phyloP scores from a whole-genome alignment of 106 monocot species.

The Acorus calamus region DNA sequence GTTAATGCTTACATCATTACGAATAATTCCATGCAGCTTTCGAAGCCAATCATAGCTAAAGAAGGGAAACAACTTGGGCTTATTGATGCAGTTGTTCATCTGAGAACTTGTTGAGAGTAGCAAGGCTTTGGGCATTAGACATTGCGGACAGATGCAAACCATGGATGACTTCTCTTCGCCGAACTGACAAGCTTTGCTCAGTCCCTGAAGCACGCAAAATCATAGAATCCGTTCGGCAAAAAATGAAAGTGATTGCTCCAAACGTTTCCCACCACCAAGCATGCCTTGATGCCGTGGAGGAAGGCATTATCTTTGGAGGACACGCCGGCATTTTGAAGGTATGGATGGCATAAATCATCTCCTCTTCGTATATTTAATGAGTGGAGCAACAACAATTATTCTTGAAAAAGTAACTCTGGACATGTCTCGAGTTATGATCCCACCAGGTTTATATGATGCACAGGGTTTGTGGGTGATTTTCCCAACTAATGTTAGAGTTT shows the following conservation, averaged over 20 bases:
- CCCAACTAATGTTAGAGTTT: no score
- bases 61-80: conserved; percentile 78
- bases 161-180: conserved; percentile 78
- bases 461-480: no score
- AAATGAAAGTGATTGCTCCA: conserved; percentile 56
- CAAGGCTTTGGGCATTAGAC: conserved; percentile 83
- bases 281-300: conserved; percentile 83
- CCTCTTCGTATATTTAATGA: no score
- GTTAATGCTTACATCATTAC: background rate
- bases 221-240: conserved; percentile 57
- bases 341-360: conserved; percentile 2
- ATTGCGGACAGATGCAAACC: conserved; percentile 72
- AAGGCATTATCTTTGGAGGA: conserved; percentile 79
- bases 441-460: no score
- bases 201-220: conserved; percentile 69
- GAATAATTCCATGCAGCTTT: conserved; percentile 32
- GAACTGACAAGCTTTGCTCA: conserved; percentile 78
- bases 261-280: conserved; percentile 78
- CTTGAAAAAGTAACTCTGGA: no score
- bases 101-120: conserved; percentile 49
- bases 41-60: conserved; percentile 66
- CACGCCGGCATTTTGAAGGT: conserved; percentile 92
- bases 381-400: no score
- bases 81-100: conserved; percentile 60
- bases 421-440: no score